These are phyloP conservation scores for Trichoderma lentiforme DNA, from an alignment of 2,329 filamentous ascomycete genomes.

Conservation along the genomic window DNA sequence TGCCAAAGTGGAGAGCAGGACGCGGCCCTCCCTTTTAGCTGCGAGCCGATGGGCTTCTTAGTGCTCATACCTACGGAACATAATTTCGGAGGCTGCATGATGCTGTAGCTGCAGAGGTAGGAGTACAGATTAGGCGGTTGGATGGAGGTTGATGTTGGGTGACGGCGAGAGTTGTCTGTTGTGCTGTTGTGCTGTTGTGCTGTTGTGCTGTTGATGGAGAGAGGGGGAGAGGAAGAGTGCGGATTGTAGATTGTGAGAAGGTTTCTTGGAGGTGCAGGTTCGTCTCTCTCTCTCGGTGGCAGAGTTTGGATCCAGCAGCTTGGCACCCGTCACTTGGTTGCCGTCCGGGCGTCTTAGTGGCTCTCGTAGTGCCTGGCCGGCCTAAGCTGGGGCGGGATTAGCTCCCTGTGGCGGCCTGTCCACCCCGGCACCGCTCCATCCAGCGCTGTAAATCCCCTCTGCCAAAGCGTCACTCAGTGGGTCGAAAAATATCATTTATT, in stretches of 20 bases:
- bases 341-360: neutral
- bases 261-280: neutral
- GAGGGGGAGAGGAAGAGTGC: neutral
- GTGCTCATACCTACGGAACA: neutral
- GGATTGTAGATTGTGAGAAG: neutral
- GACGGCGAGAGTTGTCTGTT: neutral
- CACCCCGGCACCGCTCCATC: neutral
- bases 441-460: constrained; percentile 12
- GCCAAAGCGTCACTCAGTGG: neutral
- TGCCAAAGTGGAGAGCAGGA: constrained; percentile 4
- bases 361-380: neutral
- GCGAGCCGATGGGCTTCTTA: neutral
- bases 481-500: neutral
- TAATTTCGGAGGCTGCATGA: neutral
- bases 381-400: neutral
- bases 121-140: neutral
- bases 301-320: neutral
- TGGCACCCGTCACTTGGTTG: neutral
- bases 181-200: neutral
- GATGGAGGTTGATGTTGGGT: neutral
- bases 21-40: constrained; percentile 7
- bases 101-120: neutral
- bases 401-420: neutral
- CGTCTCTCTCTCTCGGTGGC: neutral
- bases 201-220: neutral